A percentile compares a stretch with the other conserved stretches of the same genome.
These are phyloP conservation scores for Petasospora fabianii DNA, from an alignment of 1,139 yeast genomes.

Conservation along the genomic window DNA sequence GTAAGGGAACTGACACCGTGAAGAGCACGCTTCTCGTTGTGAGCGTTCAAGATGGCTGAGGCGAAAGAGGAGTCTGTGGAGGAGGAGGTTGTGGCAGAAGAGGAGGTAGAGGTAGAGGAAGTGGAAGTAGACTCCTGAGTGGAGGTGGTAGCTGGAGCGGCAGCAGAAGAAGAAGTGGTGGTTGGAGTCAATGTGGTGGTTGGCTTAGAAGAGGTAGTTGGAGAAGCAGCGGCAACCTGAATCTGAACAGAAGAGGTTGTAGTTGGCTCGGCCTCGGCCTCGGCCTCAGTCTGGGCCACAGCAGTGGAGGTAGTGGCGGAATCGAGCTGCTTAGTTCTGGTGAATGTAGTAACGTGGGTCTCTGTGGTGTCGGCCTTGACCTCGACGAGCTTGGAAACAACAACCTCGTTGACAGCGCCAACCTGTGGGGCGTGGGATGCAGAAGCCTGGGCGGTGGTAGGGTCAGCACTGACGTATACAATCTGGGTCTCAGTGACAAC, in stretches of 20 bases:
- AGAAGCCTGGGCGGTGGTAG: conserved; percentile 15
- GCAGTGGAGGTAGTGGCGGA: conserved; percentile 7
- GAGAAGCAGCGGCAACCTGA: conserved; percentile 13
- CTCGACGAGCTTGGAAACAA: conserved; percentile 25
- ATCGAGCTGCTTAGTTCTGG: conserved; percentile 19
- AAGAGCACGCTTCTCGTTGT: conserved; percentile 63
- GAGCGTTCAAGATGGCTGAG: conserved; percentile 46
- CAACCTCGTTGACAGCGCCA: conserved; percentile 23
- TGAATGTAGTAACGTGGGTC: conserved; percentile 21
- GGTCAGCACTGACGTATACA: conserved; percentile 27
- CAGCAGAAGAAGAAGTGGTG: conserved; percentile 18
- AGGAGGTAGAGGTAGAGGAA: conserved; percentile 14
- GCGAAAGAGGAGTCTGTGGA: conserved; percentile 28
- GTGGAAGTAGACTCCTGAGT: conserved; percentile 13
- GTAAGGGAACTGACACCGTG: conserved; percentile 58
- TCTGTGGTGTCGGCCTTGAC: conserved; percentile 19
- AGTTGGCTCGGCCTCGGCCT: conserved; percentile 3
- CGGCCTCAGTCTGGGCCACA: conserved; percentile 4
- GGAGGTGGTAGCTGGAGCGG: conserved; percentile 20
- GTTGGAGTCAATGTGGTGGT: conserved; percentile 16
- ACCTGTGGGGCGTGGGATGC: conserved; percentile 20
- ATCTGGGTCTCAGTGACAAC: conserved; percentile 34
- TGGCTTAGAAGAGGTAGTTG: conserved; percentile 14
- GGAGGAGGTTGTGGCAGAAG: conserved; percentile 21
- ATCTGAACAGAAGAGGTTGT: conserved; percentile 12